These are phyloP conservation scores for Flagelloscypha sp. DNA, from an alignment of 768 basidiomycete genomes.

Conservation along the genomic window DNA sequence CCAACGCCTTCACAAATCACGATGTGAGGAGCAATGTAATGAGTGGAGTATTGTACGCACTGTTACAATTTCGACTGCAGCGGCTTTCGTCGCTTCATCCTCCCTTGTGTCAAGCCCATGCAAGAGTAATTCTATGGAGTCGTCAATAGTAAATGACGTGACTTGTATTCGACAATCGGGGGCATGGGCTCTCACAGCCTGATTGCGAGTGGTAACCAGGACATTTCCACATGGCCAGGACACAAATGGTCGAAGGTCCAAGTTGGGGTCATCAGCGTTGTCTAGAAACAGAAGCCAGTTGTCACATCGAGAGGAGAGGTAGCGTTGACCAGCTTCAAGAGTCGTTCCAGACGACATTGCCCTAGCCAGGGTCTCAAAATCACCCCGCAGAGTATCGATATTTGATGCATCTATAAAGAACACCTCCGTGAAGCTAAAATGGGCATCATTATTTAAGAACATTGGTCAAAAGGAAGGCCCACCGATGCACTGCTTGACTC, in stretches of 20 bases:
- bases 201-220: slow-evolving; percentile 8
- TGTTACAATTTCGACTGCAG: slow-evolving; percentile 5
- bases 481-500: too few species aligned
- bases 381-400: slow-evolving; percentile 3
- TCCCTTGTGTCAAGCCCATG: not conserved
- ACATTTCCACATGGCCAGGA: slow-evolving; percentile 9
- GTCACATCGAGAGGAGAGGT: too few species aligned
- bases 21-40: not conserved
- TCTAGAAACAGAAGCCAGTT: slow-evolving; percentile 5
- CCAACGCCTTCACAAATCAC: not conserved
- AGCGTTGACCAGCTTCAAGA: slow-evolving; percentile 1
- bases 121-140: slow-evolving; percentile 5
- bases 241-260: slow-evolving; percentile 3
- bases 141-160: not conserved
- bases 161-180: not conserved
- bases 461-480: too few species aligned
- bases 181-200: slow-evolving; percentile 1
- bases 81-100: not conserved
- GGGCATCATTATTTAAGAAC: too few species aligned
- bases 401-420: slow-evolving; percentile 6
- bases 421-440: slow-evolving; percentile 2
- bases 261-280: slow-evolving; percentile 7
- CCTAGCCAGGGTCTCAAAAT: slow-evolving; percentile 2
- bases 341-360: not conserved
- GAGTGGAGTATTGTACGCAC: too few species aligned